Conservation (phyloP, 2,329 filamentous ascomycete genomes). For the Trichoderma atrobrunneum region DNA sequence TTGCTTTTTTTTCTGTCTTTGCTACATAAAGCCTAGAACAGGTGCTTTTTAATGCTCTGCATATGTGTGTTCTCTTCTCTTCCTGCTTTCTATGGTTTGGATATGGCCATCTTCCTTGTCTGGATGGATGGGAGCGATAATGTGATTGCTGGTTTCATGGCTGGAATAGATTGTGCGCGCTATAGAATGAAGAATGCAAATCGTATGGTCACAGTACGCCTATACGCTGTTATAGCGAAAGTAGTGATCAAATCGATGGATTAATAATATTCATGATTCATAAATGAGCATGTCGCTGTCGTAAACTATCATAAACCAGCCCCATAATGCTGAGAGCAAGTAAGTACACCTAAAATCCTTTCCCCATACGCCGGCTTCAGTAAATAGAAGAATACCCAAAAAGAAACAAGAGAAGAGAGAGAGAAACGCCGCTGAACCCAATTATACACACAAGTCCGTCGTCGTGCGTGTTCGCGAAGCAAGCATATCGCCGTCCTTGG, state of each 20-base stretch:
- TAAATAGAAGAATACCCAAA: neutral
- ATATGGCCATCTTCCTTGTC: neutral
- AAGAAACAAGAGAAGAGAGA: neutral
- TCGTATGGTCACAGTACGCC: too few relatives aligned
- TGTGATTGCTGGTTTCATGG: constrained; percentile 1
- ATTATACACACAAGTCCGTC: constrained; percentile 13
- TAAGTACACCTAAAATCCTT: neutral
- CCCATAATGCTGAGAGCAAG: neutral
- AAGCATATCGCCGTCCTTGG: constrained; percentile 21
- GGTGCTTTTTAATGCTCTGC: neutral
- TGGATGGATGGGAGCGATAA: neutral
- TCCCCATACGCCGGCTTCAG: neutral
- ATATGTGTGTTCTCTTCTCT: neutral
- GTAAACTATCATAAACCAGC: neutral
- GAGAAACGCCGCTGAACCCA: neutral
- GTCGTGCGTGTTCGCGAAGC: constrained; percentile 9
- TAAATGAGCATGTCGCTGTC: neutral
- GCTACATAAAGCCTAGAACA: neutral
- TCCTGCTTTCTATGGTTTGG: neutral
- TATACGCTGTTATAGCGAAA: neutral
- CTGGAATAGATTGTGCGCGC: constrained; percentile 2
- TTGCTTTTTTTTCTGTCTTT: neutral
- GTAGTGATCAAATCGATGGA: neutral
- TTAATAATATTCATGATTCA: neutral
- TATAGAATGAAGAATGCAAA: constrained; percentile 13